Percentiles rank a stretch among this genome's conserved stretches.
phyloP scores from a whole-genome alignment of 345 rosid species.

The Murraya paniculata region DNA sequence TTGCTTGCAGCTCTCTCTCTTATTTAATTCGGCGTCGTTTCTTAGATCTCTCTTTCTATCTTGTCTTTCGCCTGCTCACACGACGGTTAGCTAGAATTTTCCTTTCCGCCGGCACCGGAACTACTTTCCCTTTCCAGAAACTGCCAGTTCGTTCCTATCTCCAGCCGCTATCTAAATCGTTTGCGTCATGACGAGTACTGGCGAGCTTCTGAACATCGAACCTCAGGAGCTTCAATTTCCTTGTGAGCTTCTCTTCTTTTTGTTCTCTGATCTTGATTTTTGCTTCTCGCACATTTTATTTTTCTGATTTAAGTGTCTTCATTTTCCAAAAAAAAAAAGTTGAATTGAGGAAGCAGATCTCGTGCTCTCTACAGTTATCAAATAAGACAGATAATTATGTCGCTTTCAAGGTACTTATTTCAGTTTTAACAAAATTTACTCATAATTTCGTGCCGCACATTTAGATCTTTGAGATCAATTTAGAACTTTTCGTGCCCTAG shows the following conservation, averaged over 20 bases:
- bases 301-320: slow-evolving; percentile 12
- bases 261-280: slow-evolving; percentile 13
- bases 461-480: slow-evolving; percentile 8
- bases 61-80: neutral
- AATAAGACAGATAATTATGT: slow-evolving; percentile 66
- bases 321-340: slow-evolving; percentile 30
- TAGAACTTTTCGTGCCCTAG: neutral
- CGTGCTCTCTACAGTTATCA: slow-evolving; percentile 59
- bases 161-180: slow-evolving; percentile 17
- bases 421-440: neutral
- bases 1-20: slow-evolving; percentile 5
- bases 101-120: neutral
- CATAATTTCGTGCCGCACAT: neutral
- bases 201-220: slow-evolving; percentile 66
- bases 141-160: neutral
- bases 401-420: slow-evolving; percentile 66
- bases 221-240: slow-evolving; percentile 82
- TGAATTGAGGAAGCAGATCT: slow-evolving; percentile 82
- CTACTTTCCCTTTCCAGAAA: neutral
- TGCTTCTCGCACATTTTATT: neutral
- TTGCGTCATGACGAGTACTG: slow-evolving; percentile 45
- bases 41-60: neutral
- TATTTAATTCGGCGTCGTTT: neutral
- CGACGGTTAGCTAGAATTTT: neutral
- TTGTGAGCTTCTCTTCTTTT: slow-evolving; percentile 32